Evolutionary conservation across 176 grass and related monocot genomes (phyloP), one percentile per base, ranked within the genome.

Genomic region (Ananas comosus): DNA sequence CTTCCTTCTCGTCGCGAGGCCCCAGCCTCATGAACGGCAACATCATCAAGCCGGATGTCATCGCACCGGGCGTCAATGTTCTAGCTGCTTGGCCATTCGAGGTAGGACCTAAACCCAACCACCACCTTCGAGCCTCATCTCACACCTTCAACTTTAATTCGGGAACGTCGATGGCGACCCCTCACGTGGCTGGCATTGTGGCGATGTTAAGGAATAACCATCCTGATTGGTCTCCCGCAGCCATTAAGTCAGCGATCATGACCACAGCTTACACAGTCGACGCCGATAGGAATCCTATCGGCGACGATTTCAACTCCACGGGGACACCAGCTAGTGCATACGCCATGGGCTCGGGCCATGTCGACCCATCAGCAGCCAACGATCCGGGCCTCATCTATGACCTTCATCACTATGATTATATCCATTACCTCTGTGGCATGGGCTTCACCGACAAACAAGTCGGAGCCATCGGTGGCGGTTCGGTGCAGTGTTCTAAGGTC

Each of bases 191-290:
- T 64, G 94, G 94, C 33, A 86, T 97, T 52, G 86, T 78, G 9
- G 82, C 89, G 16, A 63, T 97, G 18, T 58, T 97, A n/a, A 92
- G 85, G 84, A 80, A 72, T 2, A 76, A 79, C 0, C 82, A 87
- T 53, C 89, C 87, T 2, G 81, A 72, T 3, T 97, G 89, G 94
- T 84, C 94, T 3, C 86, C 94, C 12, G 89, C 89, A 13, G 87
- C 82, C 54, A 90, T 97, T 70, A 97, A 97, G 51, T 97, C 94
- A 13, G 94, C 94, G 19, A 69, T 97, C 13, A 83, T 92, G 70
- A 97, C 94, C 22, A 93, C 94, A 13, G 56, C 94, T 12, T 50
- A 85, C 65, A 27, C 19, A 4, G 63, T 17, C 51, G 81, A 86
- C 65, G 57, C 24, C 23, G 50, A 14, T 2, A 24, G 79, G 47